These are phyloP conservation scores for Hirsutella rhossiliensis DNA, from an alignment of 2,329 filamentous ascomycete genomes.

Conservation along the genomic window DNA sequence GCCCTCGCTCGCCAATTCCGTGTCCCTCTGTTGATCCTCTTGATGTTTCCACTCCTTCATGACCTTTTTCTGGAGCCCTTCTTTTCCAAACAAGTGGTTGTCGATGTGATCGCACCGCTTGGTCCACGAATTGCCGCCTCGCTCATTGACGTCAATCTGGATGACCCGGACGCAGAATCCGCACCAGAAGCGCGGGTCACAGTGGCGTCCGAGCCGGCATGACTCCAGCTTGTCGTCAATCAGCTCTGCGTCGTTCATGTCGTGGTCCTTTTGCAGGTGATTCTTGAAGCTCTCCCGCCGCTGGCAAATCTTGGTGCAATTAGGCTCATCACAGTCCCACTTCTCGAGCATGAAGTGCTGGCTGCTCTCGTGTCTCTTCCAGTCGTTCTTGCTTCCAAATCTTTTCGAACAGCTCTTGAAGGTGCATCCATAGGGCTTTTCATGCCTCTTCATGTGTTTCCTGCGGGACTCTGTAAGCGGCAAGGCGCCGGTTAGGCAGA, in stretches of 20 bases:
- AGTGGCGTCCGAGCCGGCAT: conserved; percentile 52
- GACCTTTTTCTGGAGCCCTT: conserved; percentile 19
- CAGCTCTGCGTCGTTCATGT: conserved; percentile 13
- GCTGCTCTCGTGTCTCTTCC: conserved; percentile 78
- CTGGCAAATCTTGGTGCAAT: conserved; percentile 48
- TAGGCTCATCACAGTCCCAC: conserved; percentile 53
- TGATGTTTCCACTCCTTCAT: conserved; percentile 45
- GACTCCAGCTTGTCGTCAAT: conserved; percentile 33
- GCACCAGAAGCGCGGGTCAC: conserved; percentile 67
- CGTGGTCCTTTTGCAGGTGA: conserved; percentile 47
- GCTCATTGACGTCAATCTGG: conserved; percentile 29
- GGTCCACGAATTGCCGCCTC: conserved; percentile 38
- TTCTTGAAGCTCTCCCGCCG: conserved; percentile 44
- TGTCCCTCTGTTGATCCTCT: conserved; percentile 10
- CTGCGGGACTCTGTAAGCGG: conserved; percentile 25
- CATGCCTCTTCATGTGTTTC: conserved; percentile 76
- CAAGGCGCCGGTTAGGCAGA: not conserved
- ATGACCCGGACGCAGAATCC: conserved; percentile 61
- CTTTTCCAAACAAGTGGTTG: conserved; percentile 49
- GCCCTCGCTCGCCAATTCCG: not conserved
- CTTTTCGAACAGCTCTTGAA: conserved; percentile 53
- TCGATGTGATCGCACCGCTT: conserved; percentile 62
- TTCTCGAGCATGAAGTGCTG: conserved; percentile 62
- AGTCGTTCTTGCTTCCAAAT: conserved; percentile 92
- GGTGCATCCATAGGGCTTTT: conserved; percentile 73